phyloP scores from a whole-genome alignment of 306 rosid genomes.

The Aeschynomene evenia region DNA sequence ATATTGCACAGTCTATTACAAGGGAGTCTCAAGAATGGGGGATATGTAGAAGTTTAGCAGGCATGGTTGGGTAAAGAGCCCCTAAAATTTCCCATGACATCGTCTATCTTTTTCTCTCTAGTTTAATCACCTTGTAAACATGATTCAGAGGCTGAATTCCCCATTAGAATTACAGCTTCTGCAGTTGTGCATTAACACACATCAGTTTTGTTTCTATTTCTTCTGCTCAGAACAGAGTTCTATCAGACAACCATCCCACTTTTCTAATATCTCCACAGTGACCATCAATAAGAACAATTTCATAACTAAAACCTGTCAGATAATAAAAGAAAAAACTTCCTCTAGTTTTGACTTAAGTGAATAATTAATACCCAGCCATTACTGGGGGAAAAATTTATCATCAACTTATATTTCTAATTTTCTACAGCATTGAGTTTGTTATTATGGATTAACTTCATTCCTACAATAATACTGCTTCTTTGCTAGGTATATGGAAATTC shows the following conservation, averaged over 20 bases:
- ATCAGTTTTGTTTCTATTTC: no score
- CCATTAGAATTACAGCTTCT: no score
- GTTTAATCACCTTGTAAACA: no score
- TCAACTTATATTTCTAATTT: conserved; percentile 7
- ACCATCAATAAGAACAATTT: not conserved
- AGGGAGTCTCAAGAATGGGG: no score
- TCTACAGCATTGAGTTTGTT: not conserved
- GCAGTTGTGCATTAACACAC: no score
- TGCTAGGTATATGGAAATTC: not conserved
- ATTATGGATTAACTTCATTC: conserved; percentile 18
- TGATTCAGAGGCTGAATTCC: no score
- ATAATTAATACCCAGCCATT: not conserved
- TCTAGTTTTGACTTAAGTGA: not conserved
- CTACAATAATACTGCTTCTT: conserved; percentile 10
- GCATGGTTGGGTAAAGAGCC: no score
- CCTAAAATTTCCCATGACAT: no score
- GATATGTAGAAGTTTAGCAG: no score
- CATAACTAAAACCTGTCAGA: not conserved
- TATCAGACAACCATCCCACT: not conserved
- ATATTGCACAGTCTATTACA: not conserved
- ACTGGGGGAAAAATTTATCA: not conserved
- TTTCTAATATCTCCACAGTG: not conserved
- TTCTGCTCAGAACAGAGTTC: not conserved
- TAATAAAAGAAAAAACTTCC: not conserved
- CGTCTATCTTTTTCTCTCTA: no score